These are phyloP conservation scores for Fusarium austroafricanum DNA, from an alignment of 2,329 filamentous ascomycete genomes.

Conservation along the genomic window DNA sequence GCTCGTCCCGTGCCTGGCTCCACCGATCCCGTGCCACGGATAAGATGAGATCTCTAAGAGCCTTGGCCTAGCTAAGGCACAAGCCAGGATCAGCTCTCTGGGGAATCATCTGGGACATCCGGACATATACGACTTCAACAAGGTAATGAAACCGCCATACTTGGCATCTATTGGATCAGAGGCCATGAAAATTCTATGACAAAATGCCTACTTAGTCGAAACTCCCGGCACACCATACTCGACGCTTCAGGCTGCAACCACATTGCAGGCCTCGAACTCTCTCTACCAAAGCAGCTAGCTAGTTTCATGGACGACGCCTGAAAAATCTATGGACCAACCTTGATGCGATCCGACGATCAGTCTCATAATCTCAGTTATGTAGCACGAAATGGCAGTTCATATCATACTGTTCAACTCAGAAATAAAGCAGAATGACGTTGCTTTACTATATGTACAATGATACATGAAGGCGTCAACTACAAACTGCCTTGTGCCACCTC, in stretches of 20 bases:
- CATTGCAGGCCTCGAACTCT: conserved; percentile 36
- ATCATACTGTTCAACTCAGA: not conserved
- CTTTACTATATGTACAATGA: conserved; percentile 45
- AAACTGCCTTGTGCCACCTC: conserved; percentile 27
- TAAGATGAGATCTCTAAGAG: conserved; percentile 37
- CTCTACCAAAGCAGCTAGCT: conserved; percentile 1
- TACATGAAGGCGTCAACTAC: conserved; percentile 40
- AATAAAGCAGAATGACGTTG: conserved; percentile 29
- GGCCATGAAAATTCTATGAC: conserved; percentile 15
- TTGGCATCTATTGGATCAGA: conserved; percentile 29
- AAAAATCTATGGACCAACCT: not conserved
- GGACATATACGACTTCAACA: conserved; percentile 7
- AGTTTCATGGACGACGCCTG: not conserved
- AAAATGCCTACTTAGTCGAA: conserved; percentile 19
- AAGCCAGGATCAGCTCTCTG: conserved; percentile 19
- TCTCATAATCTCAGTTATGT: not conserved
- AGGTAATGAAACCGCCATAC: conserved; percentile 10
- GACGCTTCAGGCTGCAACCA: conserved; percentile 29
- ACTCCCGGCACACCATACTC: conserved; percentile 5
- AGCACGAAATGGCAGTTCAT: not conserved
- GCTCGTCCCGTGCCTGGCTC: conserved; percentile 44
- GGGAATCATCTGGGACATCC: conserved; percentile 13
- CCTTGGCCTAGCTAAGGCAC: conserved; percentile 17
- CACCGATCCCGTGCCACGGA: conserved; percentile 39
- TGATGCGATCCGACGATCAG: not conserved